Evolutionary conservation across 441 rosid genomes (phyloP).

Genomic region (Adansonia grandidieri): DNA sequence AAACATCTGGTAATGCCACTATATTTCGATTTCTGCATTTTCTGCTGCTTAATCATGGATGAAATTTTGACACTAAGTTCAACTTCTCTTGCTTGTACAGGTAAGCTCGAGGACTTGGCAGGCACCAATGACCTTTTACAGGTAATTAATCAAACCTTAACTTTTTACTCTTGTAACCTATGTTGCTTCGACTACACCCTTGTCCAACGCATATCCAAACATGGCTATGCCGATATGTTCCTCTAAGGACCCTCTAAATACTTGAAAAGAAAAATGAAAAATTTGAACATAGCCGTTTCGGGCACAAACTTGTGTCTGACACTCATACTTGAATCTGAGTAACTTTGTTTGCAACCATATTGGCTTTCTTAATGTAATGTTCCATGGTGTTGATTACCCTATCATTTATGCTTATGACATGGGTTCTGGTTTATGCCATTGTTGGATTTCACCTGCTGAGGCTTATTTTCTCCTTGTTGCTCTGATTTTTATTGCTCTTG

Average conservation of each 20-base stretch:
- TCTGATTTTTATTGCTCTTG: too few relatives aligned
- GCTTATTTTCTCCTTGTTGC: background rate
- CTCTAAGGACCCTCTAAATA: too few relatives aligned
- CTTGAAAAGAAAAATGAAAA: too few relatives aligned
- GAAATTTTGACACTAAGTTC: constrained; percentile 18
- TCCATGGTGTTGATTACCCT: background rate
- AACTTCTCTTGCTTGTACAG: constrained; percentile 45
- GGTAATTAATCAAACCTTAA: constrained; percentile 45
- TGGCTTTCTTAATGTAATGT: background rate
- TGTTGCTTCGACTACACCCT: too few relatives aligned
- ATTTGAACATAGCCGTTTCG: too few relatives aligned
- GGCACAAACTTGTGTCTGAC: too few relatives aligned
- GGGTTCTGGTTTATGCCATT: background rate
- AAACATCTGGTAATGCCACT: constrained; percentile 64
- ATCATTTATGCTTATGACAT: background rate
- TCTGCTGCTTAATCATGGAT: background rate
- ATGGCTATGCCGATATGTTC: too few relatives aligned
- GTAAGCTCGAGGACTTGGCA: constrained; percentile 59
- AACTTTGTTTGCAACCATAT: too few relatives aligned
- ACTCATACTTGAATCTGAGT: too few relatives aligned
- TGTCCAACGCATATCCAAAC: too few relatives aligned
- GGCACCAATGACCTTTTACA: constrained; percentile 59
- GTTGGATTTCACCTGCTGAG: constrained; percentile 17
- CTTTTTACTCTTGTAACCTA: background rate
- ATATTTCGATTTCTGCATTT: constrained; percentile 14